Conservation (phyloP, 2,329 filamentous ascomycete species). For the Colletotrichum neosansevieriae region DNA sequence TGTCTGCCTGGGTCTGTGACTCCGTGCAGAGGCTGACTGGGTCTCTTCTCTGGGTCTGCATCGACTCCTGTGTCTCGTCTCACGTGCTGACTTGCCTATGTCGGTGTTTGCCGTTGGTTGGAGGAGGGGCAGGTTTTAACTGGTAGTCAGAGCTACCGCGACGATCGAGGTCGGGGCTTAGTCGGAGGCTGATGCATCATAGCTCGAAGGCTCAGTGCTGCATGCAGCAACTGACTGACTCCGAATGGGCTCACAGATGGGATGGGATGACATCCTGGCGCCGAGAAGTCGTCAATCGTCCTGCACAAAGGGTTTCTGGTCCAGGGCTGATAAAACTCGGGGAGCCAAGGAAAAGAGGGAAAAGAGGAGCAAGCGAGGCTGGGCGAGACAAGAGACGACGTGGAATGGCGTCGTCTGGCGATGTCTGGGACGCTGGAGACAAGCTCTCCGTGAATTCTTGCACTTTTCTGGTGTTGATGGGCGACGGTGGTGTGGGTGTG, state of each 20-base stretch:
- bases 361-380: conserved; percentile 30
- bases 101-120: neutral
- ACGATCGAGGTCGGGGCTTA: conserved; percentile 24
- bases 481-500: conserved; percentile 2
- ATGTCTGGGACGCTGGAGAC: conserved; percentile 7
- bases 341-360: conserved; percentile 20
- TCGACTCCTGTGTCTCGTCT: conserved; percentile 25
- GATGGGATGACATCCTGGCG: conserved; percentile 30
- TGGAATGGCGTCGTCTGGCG: neutral
- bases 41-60: conserved; percentile 9
- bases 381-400: conserved; percentile 14
- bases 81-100: conserved; percentile 19
- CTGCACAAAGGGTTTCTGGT: conserved; percentile 31
- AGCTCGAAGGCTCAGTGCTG: neutral
- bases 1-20: neutral
- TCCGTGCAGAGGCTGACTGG: neutral
- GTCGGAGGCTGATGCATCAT: conserved; percentile 22
- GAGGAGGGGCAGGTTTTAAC: conserved; percentile 7
- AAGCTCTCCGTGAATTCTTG: neutral
- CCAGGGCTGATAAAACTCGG: conserved; percentile 31
- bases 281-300: conserved; percentile 35
- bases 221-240: conserved; percentile 5
- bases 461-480: neutral
- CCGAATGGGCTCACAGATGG: conserved; percentile 34
- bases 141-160: conserved; percentile 9